These are phyloP conservation scores for Fusarium coffeatum DNA, from an alignment of 2,329 filamentous ascomycete species.

Conservation along the genomic window DNA sequence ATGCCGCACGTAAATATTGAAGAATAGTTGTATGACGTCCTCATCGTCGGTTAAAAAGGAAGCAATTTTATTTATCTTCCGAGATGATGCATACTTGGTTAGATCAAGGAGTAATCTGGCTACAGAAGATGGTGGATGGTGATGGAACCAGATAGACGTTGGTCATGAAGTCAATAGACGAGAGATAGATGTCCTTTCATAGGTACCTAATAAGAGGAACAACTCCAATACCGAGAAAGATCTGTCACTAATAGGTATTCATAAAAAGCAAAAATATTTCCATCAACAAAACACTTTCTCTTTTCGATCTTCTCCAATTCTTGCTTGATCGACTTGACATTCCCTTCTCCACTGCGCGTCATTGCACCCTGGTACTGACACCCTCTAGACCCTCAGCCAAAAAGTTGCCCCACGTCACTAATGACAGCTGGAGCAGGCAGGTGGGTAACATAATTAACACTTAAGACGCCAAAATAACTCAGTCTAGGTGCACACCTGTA, in stretches of 20 bases:
- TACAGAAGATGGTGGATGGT: constrained; percentile 41
- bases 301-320: constrained; percentile 5
- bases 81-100: constrained; percentile 11
- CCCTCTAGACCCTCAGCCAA: not conserved
- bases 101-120: constrained; percentile 33
- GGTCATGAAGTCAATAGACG: not conserved
- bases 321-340: constrained; percentile 1
- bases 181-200: not conserved
- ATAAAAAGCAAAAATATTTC: not conserved
- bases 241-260: not conserved
- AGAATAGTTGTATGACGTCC: constrained; percentile 2
- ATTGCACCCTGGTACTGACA: constrained; percentile 21
- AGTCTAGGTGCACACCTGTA: not conserved
- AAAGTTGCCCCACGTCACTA: constrained; percentile 39
- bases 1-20: not conserved
- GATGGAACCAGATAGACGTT: constrained; percentile 12
- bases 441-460: not conserved
- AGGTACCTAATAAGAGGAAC: not conserved
- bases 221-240: no score
- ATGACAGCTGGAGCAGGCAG: constrained; percentile 1
- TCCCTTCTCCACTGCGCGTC: constrained; percentile 30
- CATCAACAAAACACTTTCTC: not conserved
- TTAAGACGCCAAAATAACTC: not conserved
- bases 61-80: constrained; percentile 11
- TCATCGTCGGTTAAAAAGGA: constrained; percentile 9